These are phyloP conservation scores for Nasturtium officinale DNA, from an alignment of 345 rosid genomes.

Conservation along the genomic window DNA sequence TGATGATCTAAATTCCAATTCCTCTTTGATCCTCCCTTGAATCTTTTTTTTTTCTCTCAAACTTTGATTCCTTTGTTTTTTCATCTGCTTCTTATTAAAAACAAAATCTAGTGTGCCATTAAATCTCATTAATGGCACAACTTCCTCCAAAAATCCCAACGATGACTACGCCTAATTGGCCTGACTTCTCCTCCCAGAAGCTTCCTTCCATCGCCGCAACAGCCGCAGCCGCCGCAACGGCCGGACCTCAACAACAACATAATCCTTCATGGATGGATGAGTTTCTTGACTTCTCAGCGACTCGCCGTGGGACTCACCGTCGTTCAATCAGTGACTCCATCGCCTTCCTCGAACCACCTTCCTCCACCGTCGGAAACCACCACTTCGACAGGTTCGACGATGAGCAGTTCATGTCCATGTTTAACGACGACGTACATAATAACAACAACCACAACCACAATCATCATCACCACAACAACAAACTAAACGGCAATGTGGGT, in stretches of 20 bases:
- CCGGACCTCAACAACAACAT: constrained; percentile 26
- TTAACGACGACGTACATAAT: constrained; percentile 56
- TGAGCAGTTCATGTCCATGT: constrained; percentile 87
- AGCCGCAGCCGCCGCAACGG: constrained; percentile 28
- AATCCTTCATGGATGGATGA: constrained; percentile 76
- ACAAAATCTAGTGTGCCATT: constrained; percentile 5
- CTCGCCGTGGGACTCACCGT: constrained; percentile 73
- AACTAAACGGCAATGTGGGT: constrained; percentile 47
- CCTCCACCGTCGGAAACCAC: constrained; percentile 35
- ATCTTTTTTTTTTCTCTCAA: background rate
- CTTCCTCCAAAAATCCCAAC: constrained; percentile 66
- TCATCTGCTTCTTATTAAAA: background rate
- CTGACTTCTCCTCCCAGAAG: constrained; percentile 54
- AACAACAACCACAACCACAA: constrained; percentile 1
- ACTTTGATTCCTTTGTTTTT: constrained; percentile 13
- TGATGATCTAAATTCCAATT: constrained; percentile 14
- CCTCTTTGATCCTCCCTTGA: background rate
- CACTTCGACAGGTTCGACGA: constrained; percentile 76
- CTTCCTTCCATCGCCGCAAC: constrained; percentile 43
- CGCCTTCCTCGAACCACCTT: constrained; percentile 65
- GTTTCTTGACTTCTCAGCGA: constrained; percentile 79
- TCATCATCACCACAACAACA: constrained; percentile 13
- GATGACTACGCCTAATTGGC: constrained; percentile 56
- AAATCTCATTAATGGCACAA: constrained; percentile 51
- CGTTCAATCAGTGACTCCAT: constrained; percentile 84